A percentile compares a stretch with the other conserved stretches of the same genome.
Conservation (phyloP, 1,139 yeast species). For the Pichia sp. region DNA sequence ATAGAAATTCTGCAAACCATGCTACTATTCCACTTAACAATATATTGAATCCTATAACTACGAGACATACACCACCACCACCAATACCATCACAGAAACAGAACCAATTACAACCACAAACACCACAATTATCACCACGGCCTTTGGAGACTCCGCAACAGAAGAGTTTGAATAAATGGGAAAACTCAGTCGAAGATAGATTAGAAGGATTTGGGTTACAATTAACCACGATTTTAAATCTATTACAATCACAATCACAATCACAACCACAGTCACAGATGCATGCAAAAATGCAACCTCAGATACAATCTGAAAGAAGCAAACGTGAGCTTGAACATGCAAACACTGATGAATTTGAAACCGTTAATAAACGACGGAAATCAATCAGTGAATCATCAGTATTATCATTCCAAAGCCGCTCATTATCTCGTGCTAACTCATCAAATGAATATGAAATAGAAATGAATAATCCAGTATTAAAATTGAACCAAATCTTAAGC, state of each 20-base stretch:
- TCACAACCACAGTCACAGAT: no score
- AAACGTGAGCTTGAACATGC: no score
- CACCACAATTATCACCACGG: not conserved
- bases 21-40: not conserved
- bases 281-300: no score
- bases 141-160: not conserved
- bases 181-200: slow-evolving; percentile 31
- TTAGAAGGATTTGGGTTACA: slow-evolving; percentile 31
- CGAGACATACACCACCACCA: not conserved
- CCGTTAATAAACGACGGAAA: no score
- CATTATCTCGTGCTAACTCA: no score
- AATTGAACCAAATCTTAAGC: slow-evolving; percentile 25
- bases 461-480: not conserved
- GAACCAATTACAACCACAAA: not conserved
- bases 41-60: not conserved
- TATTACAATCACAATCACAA: slow-evolving; percentile 23
- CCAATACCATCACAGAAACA: not conserved
- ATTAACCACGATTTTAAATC: slow-evolving; percentile 22
- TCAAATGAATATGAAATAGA: not conserved
- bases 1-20: not conserved
- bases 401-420: not conserved
- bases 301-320: no score
- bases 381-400: not conserved
- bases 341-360: no score
- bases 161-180: slow-evolving; percentile 21